These are phyloP conservation scores for Carex sylvatica DNA, from an alignment of 202 grass and related monocot species.

Conservation along the genomic window DNA sequence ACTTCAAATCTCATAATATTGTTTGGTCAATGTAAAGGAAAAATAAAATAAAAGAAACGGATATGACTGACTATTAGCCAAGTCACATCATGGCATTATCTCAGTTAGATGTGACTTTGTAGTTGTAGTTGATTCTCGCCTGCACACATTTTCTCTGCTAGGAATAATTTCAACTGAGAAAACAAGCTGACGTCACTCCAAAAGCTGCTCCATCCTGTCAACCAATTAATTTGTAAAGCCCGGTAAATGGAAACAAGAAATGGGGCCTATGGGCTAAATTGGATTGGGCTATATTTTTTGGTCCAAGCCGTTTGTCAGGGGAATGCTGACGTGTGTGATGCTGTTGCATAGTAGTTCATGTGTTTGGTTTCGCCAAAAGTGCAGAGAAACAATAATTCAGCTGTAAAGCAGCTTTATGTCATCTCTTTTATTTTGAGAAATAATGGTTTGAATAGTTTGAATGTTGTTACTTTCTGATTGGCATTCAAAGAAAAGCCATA, in stretches of 20 bases:
- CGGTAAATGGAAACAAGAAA: background rate
- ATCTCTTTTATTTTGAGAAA: background rate
- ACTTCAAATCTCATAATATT: constrained; percentile 1
- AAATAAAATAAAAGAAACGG: background rate
- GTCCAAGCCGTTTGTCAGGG: background rate
- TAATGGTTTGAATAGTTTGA: background rate
- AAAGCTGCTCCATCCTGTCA: constrained; percentile 7
- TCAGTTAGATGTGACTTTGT: background rate
- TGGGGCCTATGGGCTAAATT: background rate
- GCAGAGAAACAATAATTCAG: background rate
- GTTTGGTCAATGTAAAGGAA: background rate
- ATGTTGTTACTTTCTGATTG: background rate
- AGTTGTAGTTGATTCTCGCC: background rate
- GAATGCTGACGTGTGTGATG: background rate
- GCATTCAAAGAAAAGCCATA: too few relatives aligned
- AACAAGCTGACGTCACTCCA: background rate
- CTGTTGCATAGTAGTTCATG: background rate
- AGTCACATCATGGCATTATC: constrained; percentile 3
- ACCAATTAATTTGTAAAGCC: background rate
- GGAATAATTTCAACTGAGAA: constrained; percentile 9
- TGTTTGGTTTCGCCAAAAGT: background rate
- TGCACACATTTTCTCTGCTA: background rate
- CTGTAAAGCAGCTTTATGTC: background rate
- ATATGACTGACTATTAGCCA: background rate
- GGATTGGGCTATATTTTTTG: background rate